Conservation (phyloP, 129 eudicot genomes). For the Pittosporum tobira region DNA sequence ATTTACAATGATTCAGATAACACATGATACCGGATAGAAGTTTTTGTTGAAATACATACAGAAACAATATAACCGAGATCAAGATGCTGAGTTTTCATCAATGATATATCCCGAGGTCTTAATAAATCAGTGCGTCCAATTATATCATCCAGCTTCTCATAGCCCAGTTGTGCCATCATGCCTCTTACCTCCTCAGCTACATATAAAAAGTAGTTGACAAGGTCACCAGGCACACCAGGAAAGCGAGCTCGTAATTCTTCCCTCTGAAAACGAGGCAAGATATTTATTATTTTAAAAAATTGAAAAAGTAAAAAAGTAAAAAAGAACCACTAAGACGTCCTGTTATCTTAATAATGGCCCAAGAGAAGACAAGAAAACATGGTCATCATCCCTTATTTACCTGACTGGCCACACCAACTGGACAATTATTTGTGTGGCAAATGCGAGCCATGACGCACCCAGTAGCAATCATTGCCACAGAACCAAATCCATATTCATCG, state of each 20-base stretch:
- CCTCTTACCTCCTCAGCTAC: conserved; percentile 99
- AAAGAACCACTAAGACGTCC: background rate
- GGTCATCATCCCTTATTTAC: conserved; percentile 28
- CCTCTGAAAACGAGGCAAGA: conserved; percentile 36
- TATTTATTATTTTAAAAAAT: background rate
- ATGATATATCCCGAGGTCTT: conserved; percentile 86
- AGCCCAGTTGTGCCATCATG: conserved; percentile 92
- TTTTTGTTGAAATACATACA: conserved; percentile 33
- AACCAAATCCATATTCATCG: conserved; percentile 98
- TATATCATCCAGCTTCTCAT: conserved; percentile 88
- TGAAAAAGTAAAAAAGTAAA: background rate
- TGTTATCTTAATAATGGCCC: background rate
- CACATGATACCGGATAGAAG: background rate
- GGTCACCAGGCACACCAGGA: conserved; percentile 99
- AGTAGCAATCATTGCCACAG: conserved; percentile 97
- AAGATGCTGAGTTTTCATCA: conserved; percentile 96
- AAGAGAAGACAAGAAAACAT: conserved; percentile 1
- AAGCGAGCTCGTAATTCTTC: conserved; percentile 98
- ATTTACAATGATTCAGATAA: conserved; percentile 5
- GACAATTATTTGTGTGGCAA: conserved; percentile 98
- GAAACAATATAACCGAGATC: conserved; percentile 79
- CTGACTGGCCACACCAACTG: conserved; percentile 99
- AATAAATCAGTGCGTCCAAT: conserved; percentile 90
- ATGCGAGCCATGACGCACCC: conserved; percentile 99
- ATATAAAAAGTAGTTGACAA: conserved; percentile 91